These are phyloP conservation scores for Saccharomyces paradoxus DNA, from an alignment of 805 yeast species.

Conservation along the genomic window DNA sequence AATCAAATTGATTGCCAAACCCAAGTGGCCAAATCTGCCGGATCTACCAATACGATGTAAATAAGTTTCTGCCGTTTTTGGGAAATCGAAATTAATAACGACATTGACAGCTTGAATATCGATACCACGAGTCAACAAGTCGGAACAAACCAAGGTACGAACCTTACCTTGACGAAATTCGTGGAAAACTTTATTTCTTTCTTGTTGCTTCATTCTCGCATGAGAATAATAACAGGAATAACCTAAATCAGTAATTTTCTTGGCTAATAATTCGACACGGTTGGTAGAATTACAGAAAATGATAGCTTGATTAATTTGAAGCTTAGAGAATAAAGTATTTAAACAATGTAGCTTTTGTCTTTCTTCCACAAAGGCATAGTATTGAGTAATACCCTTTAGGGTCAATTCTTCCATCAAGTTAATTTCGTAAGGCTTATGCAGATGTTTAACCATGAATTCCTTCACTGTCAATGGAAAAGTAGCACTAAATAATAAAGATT, in stretches of 20 bases:
- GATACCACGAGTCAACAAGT: conserved; percentile 93
- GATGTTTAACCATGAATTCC: conserved; percentile 82
- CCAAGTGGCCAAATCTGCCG: conserved; percentile 96
- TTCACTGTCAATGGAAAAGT: conserved; percentile 94
- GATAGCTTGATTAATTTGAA: conserved; percentile 92
- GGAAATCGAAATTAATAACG: conserved; percentile 96
- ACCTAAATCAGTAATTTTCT: conserved; percentile 91
- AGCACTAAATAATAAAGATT: conserved; percentile 84
- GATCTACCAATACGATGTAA: conserved; percentile 98
- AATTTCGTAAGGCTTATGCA: conserved; percentile 88
- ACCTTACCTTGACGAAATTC: conserved; percentile 98
- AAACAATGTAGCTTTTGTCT: conserved; percentile 92
- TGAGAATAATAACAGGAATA: conserved; percentile 95
- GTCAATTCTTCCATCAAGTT: conserved; percentile 97
- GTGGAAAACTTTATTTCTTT: conserved; percentile 95
- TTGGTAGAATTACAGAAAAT: conserved; percentile 95
- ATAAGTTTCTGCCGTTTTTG: conserved; percentile 94
- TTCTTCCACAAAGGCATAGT: conserved; percentile 97
- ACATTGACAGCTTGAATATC: conserved; percentile 98
- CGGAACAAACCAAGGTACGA: conserved; percentile 94
- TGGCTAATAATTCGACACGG: conserved; percentile 91
- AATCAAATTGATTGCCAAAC: conserved; percentile 92
- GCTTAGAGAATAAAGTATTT: conserved; percentile 86
- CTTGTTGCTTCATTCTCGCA: conserved; percentile 95
- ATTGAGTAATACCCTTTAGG: conserved; percentile 91